Evolutionary conservation across 2,329 filamentous ascomycete species (phyloP), one percentile per base, ranked within the genome.

Genomic region (Nemania abortiva): DNA sequence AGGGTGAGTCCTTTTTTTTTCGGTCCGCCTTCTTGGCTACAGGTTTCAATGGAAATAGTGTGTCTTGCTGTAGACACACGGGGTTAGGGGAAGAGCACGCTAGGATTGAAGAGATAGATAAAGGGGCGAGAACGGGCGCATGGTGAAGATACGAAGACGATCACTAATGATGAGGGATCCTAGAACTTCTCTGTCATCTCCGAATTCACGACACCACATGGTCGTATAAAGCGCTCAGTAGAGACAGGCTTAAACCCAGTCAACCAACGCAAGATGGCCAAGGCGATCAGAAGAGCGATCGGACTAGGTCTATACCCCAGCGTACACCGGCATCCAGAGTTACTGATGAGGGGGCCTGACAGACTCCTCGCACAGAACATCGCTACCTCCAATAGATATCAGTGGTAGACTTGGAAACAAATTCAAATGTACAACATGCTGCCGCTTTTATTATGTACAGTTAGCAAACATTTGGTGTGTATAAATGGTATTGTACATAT

Each of bases 131-230:
- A 27, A 27, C 24, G 24, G 24, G 24, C 11, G 1, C 31, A 6
- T 29, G 18, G 1, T 24, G 29, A 10, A 54, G 27, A 29, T 29
- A 18, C 57, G 57, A 22, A 53, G 47, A 56, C 37, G 31, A 15
- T 24, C 6, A 50, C 70, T 72, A 66, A 70, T 50, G 2, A 6
- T 18, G 18, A 54, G 20, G 13, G 2, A 29, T 20, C 15, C 0
- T 76, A 97, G 94, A 99, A 99, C 82, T 97, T 97, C 80, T 89
- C 92, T 45, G 89, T 99, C 70, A 92, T 98, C 82, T 92, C 92
- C 37, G 94, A 98, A 80, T 98, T 92, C 80, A 92, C 96, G 77
- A 94, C 92, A 0, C 82, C 90, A 11, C 92, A 93, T 83, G 96
- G 95, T 59, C 89, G 94, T 68, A 98, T 99, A 80, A 92, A 89